Conservation (phyloP, 192 early-diverging fungal genomes). For the Gaertneriomyces semiglobifer region DNA sequence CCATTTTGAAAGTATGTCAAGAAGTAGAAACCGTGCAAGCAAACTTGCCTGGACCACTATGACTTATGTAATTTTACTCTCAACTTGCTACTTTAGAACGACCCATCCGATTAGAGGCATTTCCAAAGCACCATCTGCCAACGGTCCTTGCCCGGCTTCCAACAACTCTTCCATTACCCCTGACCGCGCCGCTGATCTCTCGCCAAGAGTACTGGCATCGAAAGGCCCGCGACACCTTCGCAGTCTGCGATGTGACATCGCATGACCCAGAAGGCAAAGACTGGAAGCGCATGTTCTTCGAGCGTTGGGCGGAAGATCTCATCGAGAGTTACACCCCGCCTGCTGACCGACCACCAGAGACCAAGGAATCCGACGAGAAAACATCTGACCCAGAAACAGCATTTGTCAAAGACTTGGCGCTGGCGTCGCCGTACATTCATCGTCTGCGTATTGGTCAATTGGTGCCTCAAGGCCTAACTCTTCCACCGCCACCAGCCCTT, state of each 20-base stretch:
- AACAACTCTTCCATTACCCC: conserved; percentile 37
- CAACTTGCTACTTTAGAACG: conserved; percentile 23
- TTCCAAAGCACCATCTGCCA: conserved; percentile 42
- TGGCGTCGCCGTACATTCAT: conserved; percentile 39
- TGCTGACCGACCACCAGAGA: neutral
- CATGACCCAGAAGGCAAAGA: conserved; percentile 27
- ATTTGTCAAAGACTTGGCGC: conserved; percentile 29
- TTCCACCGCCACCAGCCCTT: conserved; percentile 14
- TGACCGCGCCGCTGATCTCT: conserved; percentile 48
- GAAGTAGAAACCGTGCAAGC: neutral
- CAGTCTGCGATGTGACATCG: conserved; percentile 28
- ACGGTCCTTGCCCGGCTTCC: conserved; percentile 41
- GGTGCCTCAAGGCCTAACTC: conserved; percentile 27
- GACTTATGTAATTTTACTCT: neutral
- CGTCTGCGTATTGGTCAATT: conserved; percentile 37
- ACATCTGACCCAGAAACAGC: conserved; percentile 19
- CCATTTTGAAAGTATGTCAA: conserved; percentile 51
- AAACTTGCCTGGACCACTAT: neutral
- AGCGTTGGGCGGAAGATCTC: conserved; percentile 37
- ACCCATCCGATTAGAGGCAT: conserved; percentile 38
- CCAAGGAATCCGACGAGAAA: no score
- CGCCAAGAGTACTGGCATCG: conserved; percentile 52
- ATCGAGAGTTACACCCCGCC: conserved; percentile 42
- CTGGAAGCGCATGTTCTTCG: conserved; percentile 55
- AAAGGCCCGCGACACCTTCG: conserved; percentile 36